Evolutionary conservation across 805 yeast species (phyloP).

Genomic region (Tetrapisispora arboricola): DNA sequence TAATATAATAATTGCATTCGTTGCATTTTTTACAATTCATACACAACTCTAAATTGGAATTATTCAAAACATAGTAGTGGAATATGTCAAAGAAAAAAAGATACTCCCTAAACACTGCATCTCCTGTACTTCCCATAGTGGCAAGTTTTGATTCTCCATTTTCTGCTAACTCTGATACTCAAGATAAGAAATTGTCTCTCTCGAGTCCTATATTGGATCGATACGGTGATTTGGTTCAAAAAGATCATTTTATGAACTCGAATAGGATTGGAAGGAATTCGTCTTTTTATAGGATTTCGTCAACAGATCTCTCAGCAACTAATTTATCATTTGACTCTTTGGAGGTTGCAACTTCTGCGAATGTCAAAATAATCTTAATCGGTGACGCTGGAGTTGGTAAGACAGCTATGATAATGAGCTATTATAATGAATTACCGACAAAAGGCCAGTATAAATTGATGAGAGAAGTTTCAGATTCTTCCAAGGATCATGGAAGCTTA

Average conservation of each 20-base stretch:
- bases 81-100: constrained; percentile 12
- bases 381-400: constrained; percentile 43
- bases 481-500: constrained; percentile 1
- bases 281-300: constrained; percentile 5
- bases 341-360: constrained; percentile 8
- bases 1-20: too few relatives aligned
- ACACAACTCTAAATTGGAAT: too few relatives aligned
- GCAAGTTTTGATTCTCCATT: constrained; percentile 4
- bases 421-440: constrained; percentile 31
- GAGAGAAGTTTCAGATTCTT: constrained; percentile 1
- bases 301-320: constrained; percentile 3
- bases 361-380: constrained; percentile 31
- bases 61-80: too few relatives aligned
- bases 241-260: constrained; percentile 1
- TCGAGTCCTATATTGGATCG: background rate
- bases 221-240: background rate
- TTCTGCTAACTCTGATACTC: background rate
- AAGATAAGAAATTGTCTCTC: background rate
- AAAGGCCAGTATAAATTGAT: constrained; percentile 10
- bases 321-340: constrained; percentile 10
- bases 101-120: constrained; percentile 9
- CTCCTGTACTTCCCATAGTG: constrained; percentile 13
- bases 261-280: background rate
- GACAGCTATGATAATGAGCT: constrained; percentile 36
- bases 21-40: too few relatives aligned